Evolutionary conservation across 352 stramenopile genomes (phyloP), one percentile per base, ranked within the genome.

Genomic region (Lagenidium sp.): DNA sequence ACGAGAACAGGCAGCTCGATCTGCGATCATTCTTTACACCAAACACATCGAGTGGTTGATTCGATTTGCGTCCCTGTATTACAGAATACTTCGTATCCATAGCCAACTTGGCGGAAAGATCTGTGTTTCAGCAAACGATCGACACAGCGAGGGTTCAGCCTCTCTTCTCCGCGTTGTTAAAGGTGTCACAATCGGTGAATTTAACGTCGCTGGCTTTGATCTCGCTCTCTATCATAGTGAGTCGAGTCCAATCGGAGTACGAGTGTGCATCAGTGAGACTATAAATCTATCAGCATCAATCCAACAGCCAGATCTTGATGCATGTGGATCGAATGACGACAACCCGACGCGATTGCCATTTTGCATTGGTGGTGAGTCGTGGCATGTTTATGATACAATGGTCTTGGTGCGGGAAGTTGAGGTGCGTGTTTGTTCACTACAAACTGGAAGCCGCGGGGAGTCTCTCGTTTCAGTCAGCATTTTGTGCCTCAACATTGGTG

Each of bases 11-110:
- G 61, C 66, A 18, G 55, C 65, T 15, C 53, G 69, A 20, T 79
- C 70, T 32, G 68, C 76, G 18, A 55, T 89, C 22, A 56, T 92
- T 1, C 34, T 92, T 6, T 89, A 92, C 53, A 73, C 58, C 2
- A 88, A 82, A 39, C 72, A 82, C 15, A 55, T 89, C 6, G 80
- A 88, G 37, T 87, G 77, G 72, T 24, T 92, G 19, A 78, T 85
- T 55, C 56, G 36, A 12, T 85, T 87, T 44, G 56, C 59, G 6
- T 53, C 53, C 7, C 18, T 85, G 16, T 85, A 84, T 23, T n/a
- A n/a, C n/a, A n/a, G n/a, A n/a, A n/a, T n/a, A n/a, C n/a, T n/a
- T n/a, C n/a, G n/a, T n/a, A n/a, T n/a, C n/a, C n/a, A n/a, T n/a
- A n/a, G n/a, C n/a, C n/a, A n/a, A n/a, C n/a, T n/a, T n/a, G n/a